phyloP scores from a whole-genome alignment of 345 rosid species.

The Hibiscus mutabilis region DNA sequence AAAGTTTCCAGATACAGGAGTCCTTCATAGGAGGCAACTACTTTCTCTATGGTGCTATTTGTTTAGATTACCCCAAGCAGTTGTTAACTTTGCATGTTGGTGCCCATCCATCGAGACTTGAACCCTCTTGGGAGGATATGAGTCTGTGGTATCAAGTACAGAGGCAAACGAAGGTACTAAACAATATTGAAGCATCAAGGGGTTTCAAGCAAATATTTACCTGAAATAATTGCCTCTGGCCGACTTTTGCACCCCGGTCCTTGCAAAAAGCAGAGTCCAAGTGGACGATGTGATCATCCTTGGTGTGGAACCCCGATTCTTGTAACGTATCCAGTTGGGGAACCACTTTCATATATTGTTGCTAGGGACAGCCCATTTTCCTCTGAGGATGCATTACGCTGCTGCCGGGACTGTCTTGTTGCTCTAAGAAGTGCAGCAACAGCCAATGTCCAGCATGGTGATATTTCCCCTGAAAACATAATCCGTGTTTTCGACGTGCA shows the following conservation, averaged over 20 bases:
- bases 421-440: constrained; percentile 46
- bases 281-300: constrained; percentile 51
- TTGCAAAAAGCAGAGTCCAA: constrained; percentile 36
- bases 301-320: constrained; percentile 63
- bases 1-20: constrained; percentile 42
- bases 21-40: constrained; percentile 35
- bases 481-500: constrained; percentile 24
- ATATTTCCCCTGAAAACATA: constrained; percentile 53
- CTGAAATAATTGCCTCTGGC: constrained; percentile 48
- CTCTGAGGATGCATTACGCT: constrained; percentile 39
- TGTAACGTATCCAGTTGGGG: constrained; percentile 50
- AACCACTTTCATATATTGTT: constrained; percentile 40
- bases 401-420: constrained; percentile 51
- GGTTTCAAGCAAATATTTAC: constrained; percentile 39
- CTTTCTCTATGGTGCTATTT: constrained; percentile 35
- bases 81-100: constrained; percentile 43
- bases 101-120: constrained; percentile 53
- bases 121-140: constrained; percentile 67
- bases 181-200: constrained; percentile 46
- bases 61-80: constrained; percentile 29
- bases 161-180: constrained; percentile 59
- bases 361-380: constrained; percentile 36
- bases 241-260: constrained; percentile 48
- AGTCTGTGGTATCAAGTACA: constrained; percentile 65
- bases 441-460: constrained; percentile 54